These are phyloP conservation scores for Limtongozyma cylindracea DNA, from an alignment of 805 yeast species.

Conservation along the genomic window DNA sequence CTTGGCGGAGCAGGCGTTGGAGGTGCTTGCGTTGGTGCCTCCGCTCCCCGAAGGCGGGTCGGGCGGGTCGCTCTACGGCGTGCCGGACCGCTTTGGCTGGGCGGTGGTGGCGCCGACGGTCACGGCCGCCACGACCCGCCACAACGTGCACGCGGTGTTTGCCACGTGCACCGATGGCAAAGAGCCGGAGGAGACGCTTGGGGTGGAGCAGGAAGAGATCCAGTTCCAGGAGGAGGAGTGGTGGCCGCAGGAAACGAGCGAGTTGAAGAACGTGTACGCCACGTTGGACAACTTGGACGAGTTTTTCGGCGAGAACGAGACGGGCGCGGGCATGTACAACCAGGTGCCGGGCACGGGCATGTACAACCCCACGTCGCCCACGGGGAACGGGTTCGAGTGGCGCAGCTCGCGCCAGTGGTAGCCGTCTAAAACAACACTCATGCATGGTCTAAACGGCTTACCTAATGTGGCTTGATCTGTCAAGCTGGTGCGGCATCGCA, in stretches of 20 bases:
- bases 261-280: slow-evolving; percentile 72
- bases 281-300: slow-evolving; percentile 76
- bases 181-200: slow-evolving; percentile 3
- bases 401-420: too few species aligned
- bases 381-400: too few species aligned
- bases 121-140: slow-evolving; percentile 69
- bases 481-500: too few species aligned
- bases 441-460: too few species aligned
- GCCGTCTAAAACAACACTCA: too few species aligned
- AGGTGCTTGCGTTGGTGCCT: slow-evolving; percentile 68
- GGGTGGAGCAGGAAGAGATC: slow-evolving; percentile 13
- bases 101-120: slow-evolving; percentile 88
- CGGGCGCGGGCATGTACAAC: too few species aligned
- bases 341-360: too few species aligned
- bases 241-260: slow-evolving; percentile 11
- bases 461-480: too few species aligned
- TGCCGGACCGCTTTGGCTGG: slow-evolving; percentile 94
- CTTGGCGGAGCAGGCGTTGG: slow-evolving; percentile 70
- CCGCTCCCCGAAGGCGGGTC: slow-evolving; percentile 64
- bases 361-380: too few species aligned
- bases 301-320: slow-evolving; percentile 64
- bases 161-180: slow-evolving; percentile 39
- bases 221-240: slow-evolving; percentile 39
- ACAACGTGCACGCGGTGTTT: slow-evolving; percentile 88
- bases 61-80: slow-evolving; percentile 78